Percentiles rank a stretch among this genome's conserved stretches.
Conservation (phyloP, 345 rosid genomes). For the Camelina hispida region DNA sequence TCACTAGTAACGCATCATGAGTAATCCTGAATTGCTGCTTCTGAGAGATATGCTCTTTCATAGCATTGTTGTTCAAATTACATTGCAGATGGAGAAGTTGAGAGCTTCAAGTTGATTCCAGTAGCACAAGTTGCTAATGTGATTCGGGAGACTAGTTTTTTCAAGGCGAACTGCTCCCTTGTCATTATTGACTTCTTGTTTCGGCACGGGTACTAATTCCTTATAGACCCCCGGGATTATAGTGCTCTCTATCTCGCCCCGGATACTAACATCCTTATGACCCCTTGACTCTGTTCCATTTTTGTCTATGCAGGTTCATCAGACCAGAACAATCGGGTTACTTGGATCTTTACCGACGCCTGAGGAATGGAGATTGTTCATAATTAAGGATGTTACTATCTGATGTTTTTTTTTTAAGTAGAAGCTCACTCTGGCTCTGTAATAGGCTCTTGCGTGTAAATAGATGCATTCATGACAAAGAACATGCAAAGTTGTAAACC, state of each 20-base stretch:
- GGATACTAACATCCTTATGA: too few relatives aligned
- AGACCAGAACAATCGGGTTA: slow-evolving; percentile 69
- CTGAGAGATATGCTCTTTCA: background rate
- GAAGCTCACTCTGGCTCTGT: slow-evolving; percentile 3
- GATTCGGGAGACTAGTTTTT: slow-evolving; percentile 64
- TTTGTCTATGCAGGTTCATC: slow-evolving; percentile 59
- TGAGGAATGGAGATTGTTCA: slow-evolving; percentile 67
- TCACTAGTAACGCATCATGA: slow-evolving; percentile 4
- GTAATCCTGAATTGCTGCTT: background rate
- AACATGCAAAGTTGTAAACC: background rate
- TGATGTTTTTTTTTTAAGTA: background rate
- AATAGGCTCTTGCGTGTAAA: background rate
- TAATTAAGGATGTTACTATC: slow-evolving; percentile 31
- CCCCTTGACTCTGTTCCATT: background rate
- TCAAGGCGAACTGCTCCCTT: slow-evolving; percentile 83
- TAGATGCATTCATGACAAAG: background rate
- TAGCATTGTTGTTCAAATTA: slow-evolving; percentile 17
- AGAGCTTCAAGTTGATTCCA: slow-evolving; percentile 79
- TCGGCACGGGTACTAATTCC: slow-evolving; percentile 77
- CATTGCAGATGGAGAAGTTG: slow-evolving; percentile 90
- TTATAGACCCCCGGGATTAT: too few relatives aligned
- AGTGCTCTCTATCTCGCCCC: too few relatives aligned
- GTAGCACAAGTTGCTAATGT: slow-evolving; percentile 69
- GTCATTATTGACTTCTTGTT: slow-evolving; percentile 85
- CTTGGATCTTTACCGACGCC: slow-evolving; percentile 64